A percentile compares a stretch with the other conserved stretches of the same genome.
Evolutionary conservation across 2,329 filamentous ascomycete genomes (phyloP).

Genomic region (Aspergillaceae sp.): DNA sequence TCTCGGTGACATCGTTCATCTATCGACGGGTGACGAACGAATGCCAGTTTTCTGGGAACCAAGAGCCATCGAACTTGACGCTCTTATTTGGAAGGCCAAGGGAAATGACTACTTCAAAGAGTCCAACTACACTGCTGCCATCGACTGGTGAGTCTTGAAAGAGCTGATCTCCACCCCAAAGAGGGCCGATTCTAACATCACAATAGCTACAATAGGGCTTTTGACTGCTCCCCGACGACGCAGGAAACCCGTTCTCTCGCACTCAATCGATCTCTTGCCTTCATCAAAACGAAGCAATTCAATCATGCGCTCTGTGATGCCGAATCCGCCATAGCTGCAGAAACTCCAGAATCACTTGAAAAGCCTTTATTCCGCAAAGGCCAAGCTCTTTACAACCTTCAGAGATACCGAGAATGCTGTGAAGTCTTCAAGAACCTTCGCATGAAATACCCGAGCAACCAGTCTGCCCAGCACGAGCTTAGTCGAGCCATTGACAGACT

Average conservation of each 20-base stretch:
- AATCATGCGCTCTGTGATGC: conserved; percentile 29
- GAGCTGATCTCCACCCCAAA: not conserved
- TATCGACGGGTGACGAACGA: conserved; percentile 28
- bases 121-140: conserved; percentile 10
- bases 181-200: conserved; percentile 1
- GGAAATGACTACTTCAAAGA: conserved; percentile 26
- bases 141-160: conserved; percentile 17
- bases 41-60: conserved; percentile 34
- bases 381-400: conserved; percentile 39
- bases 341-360: conserved; percentile 21
- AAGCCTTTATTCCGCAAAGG: conserved; percentile 41
- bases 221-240: conserved; percentile 23
- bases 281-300: conserved; percentile 22
- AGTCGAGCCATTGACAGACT: conserved; percentile 15
- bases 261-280: conserved; percentile 31
- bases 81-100: conserved; percentile 8
- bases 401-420: conserved; percentile 30
- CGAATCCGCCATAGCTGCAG: conserved; percentile 7
- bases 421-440: conserved; percentile 27
- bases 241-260: conserved; percentile 27
- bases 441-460: conserved; percentile 28
- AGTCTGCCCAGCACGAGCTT: conserved; percentile 20
- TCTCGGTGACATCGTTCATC: conserved; percentile 39
- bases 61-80: conserved; percentile 1
- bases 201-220: conserved; percentile 32